Evolutionary conservation across 306 rosid species (phyloP), one percentile per base, ranked within the genome.

Genomic region (Rosa chinensis): DNA sequence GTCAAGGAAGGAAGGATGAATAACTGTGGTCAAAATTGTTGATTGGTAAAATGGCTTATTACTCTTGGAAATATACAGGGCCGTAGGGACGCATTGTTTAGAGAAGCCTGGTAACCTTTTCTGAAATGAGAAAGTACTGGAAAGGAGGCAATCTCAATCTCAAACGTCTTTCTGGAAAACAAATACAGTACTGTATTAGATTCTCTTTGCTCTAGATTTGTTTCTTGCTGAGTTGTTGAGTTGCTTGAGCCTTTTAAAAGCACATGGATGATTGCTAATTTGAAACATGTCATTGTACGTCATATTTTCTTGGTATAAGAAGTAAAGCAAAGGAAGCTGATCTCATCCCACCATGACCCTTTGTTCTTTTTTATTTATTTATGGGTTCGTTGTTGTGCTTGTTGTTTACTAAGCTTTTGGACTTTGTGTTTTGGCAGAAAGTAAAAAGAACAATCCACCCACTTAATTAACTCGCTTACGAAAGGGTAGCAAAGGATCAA

Each of bases 311-410:
- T 39, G 25, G 71, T 35, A 64, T 35, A 64, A 64, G 9, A 1
- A 7, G 37, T 6, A 66, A 80, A 63, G 53, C 40, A 14, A 59
- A 66, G 53, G 44, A 3, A 23, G 56, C 40, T 44, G 63, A 44
- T 47, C 12, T 47, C 66, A 68, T 76, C 80, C 77, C 66, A 75
- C 80, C 84, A 45, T 5, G 35, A 43, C 50, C 48, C 28, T 25
- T 25, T 25, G 28, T 25, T 25, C 28, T 25, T 25, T 25, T 25
- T 25, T 25, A n/a, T 25, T 25, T 25, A 25, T 25, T 25, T 25
- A 8, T 56, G 5, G 49, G 13, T 40, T 39, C 28, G 72, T 39
- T 67, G 64, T 25, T 40, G 61, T 50, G 55, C 17, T 49, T 13
- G 56, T 42, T 39, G 5, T 44, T 56, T 58, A 14, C n/a, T 68